Evolutionary conservation across 169 alveolate genomes (phyloP).

Genomic region (Eimeria acervulina): DNA sequence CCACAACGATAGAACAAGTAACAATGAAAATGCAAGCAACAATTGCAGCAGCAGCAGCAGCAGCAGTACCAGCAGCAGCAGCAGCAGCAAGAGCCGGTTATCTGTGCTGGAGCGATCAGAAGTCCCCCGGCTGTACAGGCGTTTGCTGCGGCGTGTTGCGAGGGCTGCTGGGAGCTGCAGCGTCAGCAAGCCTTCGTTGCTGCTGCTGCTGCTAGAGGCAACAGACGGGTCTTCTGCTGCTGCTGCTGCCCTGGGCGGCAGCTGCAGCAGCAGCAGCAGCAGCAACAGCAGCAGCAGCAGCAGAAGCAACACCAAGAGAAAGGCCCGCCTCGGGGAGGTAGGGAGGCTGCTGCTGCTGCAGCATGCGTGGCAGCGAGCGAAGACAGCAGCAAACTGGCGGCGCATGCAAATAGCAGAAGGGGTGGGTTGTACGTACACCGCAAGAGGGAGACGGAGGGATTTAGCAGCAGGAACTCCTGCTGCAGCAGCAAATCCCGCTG

Average conservation of each 20-base stretch:
- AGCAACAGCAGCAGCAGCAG: too few relatives aligned
- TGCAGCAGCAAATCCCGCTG: too few relatives aligned
- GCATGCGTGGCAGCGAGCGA: conserved; percentile 77
- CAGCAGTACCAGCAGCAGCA: neutral
- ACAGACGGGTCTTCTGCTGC: conserved; percentile 17
- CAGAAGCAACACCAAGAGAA: neutral
- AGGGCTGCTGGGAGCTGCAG: conserved; percentile 70
- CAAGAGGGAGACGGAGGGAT: neutral
- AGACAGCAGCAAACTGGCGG: conserved; percentile 40
- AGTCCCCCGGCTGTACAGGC: neutral
- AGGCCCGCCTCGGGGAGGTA: conserved; percentile 47
- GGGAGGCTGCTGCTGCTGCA: conserved; percentile 76
- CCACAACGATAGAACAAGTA: neutral
- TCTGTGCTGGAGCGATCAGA: neutral
- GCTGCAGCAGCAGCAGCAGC: neutral
- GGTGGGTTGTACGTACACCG: neutral
- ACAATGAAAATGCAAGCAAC: neutral
- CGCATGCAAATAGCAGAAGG: neutral
- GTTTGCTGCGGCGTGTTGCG: conserved; percentile 66
- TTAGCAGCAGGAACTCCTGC: too few relatives aligned
- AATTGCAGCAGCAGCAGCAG: too few relatives aligned
- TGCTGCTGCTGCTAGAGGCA: conserved; percentile 56
- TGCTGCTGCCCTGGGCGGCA: neutral
- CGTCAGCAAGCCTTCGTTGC: conserved; percentile 30
- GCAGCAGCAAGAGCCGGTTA: neutral